phyloP scores from a whole-genome alignment of 805 yeast species.

The Kuraishia borneana region DNA sequence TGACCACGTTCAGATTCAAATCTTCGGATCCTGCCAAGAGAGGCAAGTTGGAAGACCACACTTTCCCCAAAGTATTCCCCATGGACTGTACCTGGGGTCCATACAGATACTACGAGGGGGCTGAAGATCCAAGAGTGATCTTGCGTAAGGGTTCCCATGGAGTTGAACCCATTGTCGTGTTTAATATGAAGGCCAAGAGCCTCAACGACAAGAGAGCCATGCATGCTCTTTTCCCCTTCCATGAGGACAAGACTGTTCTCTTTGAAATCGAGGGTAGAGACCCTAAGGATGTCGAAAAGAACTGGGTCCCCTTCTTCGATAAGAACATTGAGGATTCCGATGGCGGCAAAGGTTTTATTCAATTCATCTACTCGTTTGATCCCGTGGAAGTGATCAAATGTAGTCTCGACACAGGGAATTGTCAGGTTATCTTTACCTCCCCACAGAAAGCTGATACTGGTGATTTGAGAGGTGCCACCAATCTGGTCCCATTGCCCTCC shows the following conservation, averaged over 20 bases:
- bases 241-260: conserved; percentile 4
- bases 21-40: not conserved
- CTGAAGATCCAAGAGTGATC: conserved; percentile 29
- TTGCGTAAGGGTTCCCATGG: conserved; percentile 15
- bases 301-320: conserved; percentile 17
- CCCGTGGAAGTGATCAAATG: conserved; percentile 7
- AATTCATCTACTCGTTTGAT: conserved; percentile 6
- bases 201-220: conserved; percentile 7
- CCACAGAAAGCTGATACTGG: not conserved
- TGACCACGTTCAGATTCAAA: conserved; percentile 5
- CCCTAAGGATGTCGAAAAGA: conserved; percentile 7
- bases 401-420: conserved; percentile 5
- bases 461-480: conserved; percentile 7
- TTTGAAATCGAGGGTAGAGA: conserved; percentile 5
- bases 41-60: not conserved
- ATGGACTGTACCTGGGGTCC: conserved; percentile 1
- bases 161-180: conserved; percentile 28
- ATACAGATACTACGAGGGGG: conserved; percentile 14
- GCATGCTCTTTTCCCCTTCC: conserved; percentile 7
- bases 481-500: conserved; percentile 5
- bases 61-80: conserved; percentile 2
- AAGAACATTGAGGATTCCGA: conserved; percentile 4
- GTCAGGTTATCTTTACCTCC: conserved; percentile 5
- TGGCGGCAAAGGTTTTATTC: conserved; percentile 2
- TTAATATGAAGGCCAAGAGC: conserved; percentile 15